Conservation (phyloP, 257 asterid genomes). For the Ophiorrhiza pumila region DNA sequence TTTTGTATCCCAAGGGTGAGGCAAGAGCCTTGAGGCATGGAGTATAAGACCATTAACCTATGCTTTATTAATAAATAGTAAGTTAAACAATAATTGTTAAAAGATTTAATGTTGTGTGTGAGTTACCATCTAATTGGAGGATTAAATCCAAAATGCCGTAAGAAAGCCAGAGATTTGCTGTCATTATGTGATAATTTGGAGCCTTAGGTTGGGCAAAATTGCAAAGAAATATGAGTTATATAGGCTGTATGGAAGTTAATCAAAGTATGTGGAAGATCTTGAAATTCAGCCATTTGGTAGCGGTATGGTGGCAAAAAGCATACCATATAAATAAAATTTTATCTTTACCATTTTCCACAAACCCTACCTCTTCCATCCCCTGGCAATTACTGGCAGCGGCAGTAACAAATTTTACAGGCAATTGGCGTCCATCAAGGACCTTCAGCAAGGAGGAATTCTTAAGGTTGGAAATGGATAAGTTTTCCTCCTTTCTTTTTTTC, state of each 20-base stretch:
- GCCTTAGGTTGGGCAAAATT: background rate
- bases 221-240: background rate
- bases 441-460: background rate
- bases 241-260: background rate
- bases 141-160: background rate
- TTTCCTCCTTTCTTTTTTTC: background rate
- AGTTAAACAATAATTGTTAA: background rate
- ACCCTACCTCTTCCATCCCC: background rate
- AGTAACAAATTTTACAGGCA: conserved; percentile 3
- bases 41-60: background rate
- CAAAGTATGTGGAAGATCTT: background rate
- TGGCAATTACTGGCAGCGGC: background rate
- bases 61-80: background rate
- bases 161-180: background rate
- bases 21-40: background rate
- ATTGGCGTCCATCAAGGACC: background rate
- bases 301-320: background rate
- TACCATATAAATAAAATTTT: background rate
- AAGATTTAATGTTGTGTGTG: background rate
- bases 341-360: background rate
- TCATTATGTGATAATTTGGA: background rate
- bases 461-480: conserved; percentile 1
- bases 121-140: background rate
- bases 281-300: background rate
- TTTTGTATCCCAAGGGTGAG: background rate